Evolutionary conservation across 768 basidiomycete species (phyloP).

Genomic region (Boletus sensibilis): DNA sequence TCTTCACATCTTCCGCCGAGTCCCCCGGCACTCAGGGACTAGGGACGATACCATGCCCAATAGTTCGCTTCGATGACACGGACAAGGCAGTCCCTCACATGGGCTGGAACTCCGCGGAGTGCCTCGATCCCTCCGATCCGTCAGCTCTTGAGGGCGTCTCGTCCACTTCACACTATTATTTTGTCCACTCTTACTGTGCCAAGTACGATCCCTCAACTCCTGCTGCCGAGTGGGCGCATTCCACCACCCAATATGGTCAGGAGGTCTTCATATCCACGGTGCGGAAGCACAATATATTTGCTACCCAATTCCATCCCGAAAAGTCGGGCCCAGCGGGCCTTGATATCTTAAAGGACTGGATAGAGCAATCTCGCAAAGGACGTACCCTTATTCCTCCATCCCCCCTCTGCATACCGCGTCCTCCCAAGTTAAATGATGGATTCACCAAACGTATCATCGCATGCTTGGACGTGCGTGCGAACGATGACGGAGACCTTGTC

Average conservation of each 20-base stretch:
- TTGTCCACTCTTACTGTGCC: constrained; percentile 94
- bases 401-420: constrained; percentile 30
- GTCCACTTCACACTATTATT: constrained; percentile 79
- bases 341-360: constrained; percentile 75
- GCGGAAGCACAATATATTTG: constrained; percentile 82
- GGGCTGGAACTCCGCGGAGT: constrained; percentile 87
- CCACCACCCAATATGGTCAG: constrained; percentile 90
- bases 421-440: constrained; percentile 51
- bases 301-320: constrained; percentile 96
- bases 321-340: constrained; percentile 92
- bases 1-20: constrained; percentile 86
- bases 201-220: constrained; percentile 63
- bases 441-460: constrained; percentile 95
- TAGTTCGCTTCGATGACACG: constrained; percentile 64
- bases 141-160: constrained; percentile 47
- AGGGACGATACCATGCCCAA: constrained; percentile 78
- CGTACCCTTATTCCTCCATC: constrained; percentile 35
- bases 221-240: constrained; percentile 74
- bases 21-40: constrained; percentile 68
- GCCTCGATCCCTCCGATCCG: constrained; percentile 43
- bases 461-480: constrained; percentile 96
- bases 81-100: constrained; percentile 96
- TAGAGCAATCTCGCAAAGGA: constrained; percentile 51
- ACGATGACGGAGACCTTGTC: constrained; percentile 94
- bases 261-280: constrained; percentile 88